Evolutionary conservation across 179 eudicot genomes (phyloP), one percentile per base, ranked within the genome.

Genomic region (Carnegiea gigantea): DNA sequence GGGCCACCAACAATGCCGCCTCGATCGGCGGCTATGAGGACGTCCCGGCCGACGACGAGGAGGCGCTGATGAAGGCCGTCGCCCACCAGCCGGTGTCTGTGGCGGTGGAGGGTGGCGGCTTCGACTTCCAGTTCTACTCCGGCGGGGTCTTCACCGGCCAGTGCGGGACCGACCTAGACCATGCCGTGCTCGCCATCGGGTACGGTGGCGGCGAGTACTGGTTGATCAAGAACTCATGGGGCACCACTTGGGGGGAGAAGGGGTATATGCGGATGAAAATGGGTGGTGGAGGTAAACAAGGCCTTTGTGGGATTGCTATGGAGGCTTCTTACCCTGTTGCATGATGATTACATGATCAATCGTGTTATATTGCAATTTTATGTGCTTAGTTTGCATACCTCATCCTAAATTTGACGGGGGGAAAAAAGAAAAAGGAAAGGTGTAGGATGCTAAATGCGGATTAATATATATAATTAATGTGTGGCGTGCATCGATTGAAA

Each of bases 221-320:
- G 93, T 46, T 89, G 53, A 78, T 89, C 38, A 91, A 91, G 77
- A 89, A 89, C 44, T 89, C 92, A 4, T 89, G 92, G 92, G 92
- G 92, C 0, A 77, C 86, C 0, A 20, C 49, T 8, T 87, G 92
- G 92, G 90, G 92, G 26, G 89, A 84, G 70, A 76, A 83, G 5
- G 92, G 92, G 36, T 89, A 62, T 67, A 83, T 88, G 80, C 86
- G 84, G 85, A 81, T 89, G 75, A 77, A 79, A 75, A 86, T 85
- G 57, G 90, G 78, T 57, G 86, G 78, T 76, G 89, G 79, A 62
- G 80, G 65, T 40, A 77, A 75, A n/a, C 76, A 82, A 60, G 90
- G 92, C 2, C 77, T 88, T n/a, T 89, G 90, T 85, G 90, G 90
- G 46, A 87, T 89, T 83, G 90, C 91, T 60, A 89, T 74, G 87